Evolutionary conservation across 768 basidiomycete genomes (phyloP).

Genomic region (Lentinula lateritia): DNA sequence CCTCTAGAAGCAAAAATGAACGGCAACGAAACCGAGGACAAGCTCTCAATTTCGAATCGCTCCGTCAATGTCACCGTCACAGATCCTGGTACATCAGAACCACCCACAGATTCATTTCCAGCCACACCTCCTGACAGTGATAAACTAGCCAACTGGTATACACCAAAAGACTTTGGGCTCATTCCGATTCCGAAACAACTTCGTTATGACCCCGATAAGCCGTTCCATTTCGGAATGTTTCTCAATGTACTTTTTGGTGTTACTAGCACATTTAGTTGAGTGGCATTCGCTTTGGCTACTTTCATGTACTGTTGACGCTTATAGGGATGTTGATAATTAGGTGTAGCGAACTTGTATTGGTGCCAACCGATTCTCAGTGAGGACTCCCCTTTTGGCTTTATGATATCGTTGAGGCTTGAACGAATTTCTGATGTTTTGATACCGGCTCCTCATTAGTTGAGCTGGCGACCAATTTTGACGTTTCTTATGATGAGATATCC

Average conservation of each 20-base stretch:
- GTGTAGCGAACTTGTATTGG: conserved; percentile 73
- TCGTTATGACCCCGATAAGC: conserved; percentile 41
- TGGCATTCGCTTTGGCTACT: background rate
- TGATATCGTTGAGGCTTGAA: no score
- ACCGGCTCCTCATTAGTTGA: conserved; percentile 25
- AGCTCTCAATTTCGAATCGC: background rate
- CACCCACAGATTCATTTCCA: background rate
- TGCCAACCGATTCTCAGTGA: conserved; percentile 75
- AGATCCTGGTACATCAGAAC: background rate
- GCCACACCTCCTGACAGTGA: background rate
- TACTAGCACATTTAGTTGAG: conserved; percentile 52
- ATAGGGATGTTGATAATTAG: conserved; percentile 21
- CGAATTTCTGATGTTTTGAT: no score
- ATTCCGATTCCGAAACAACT: conserved; percentile 57
- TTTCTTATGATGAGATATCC: conserved; percentile 33
- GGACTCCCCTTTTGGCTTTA: conserved; percentile 8
- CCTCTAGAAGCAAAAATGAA: background rate
- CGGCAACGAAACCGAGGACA: background rate
- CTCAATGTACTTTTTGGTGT: conserved; percentile 59
- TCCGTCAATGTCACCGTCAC: background rate
- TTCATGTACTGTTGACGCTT: background rate
- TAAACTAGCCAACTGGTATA: background rate
- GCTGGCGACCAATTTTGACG: conserved; percentile 33
- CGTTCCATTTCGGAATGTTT: conserved; percentile 46
- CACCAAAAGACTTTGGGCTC: conserved; percentile 51